These are phyloP conservation scores for Yamadazyma aaseri DNA, from an alignment of 1,139 yeast genomes.

Conservation along the genomic window DNA sequence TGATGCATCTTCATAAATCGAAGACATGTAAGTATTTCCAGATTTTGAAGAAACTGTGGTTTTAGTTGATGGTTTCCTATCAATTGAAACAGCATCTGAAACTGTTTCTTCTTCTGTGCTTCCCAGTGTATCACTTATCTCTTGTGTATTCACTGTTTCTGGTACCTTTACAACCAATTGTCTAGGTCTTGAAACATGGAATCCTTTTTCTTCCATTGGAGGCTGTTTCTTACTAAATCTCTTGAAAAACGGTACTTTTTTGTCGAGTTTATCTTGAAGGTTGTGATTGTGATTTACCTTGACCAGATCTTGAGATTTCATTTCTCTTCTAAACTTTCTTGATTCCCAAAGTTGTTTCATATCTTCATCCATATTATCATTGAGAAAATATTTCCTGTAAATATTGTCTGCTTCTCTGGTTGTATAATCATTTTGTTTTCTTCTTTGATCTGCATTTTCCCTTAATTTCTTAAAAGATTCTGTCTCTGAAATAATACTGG, in stretches of 20 bases:
- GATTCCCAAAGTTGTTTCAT: constrained; percentile 51
- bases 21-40: background rate
- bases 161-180: constrained; percentile 28
- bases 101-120: background rate
- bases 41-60: constrained; percentile 6
- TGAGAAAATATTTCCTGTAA: constrained; percentile 39
- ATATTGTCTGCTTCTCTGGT: constrained; percentile 50
- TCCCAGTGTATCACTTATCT: background rate
- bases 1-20: constrained; percentile 3
- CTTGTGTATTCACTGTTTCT: background rate
- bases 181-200: constrained; percentile 46
- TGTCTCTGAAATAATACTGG: constrained; percentile 8
- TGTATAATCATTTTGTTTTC: constrained; percentile 38
- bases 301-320: background rate
- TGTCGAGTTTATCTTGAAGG: background rate
- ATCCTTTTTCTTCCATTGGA: constrained; percentile 20
- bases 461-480: constrained; percentile 24
- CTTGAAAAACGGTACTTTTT: background rate
- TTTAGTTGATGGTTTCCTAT: constrained; percentile 8
- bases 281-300: background rate
- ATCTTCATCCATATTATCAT: constrained; percentile 49
- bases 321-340: constrained; percentile 22
- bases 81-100: no score
- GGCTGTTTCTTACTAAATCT: background rate
- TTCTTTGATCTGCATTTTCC: constrained; percentile 22